A percentile compares a stretch with the other conserved stretches of the same genome.
Conservation (phyloP, 305 asterid genomes). For the Fraxinus latifolia region DNA sequence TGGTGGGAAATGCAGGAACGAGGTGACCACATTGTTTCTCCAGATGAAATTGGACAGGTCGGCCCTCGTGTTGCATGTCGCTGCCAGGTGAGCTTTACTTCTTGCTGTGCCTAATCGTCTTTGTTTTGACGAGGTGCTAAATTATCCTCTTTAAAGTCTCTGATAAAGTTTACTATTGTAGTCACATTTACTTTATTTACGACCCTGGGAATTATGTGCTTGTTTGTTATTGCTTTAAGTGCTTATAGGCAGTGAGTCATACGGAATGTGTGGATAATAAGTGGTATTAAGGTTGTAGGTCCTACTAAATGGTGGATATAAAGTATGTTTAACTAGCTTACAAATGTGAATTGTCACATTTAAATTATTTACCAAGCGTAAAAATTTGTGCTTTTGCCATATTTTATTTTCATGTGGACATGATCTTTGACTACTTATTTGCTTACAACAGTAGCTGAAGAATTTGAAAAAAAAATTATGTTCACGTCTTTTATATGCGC, state of each 20-base stretch:
- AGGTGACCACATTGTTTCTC: conserved; percentile 70
- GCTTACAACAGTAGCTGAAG: conserved; percentile 10
- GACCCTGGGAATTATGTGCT: not conserved
- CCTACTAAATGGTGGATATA: not conserved
- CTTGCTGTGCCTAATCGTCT: conserved; percentile 16
- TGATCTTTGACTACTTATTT: conserved; percentile 19
- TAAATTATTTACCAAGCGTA: not conserved
- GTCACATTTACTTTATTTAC: not conserved
- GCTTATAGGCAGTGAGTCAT: not conserved
- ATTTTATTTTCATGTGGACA: not conserved
- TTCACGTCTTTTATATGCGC: not conserved
- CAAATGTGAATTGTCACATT: not conserved
- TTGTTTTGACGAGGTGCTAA: conserved; percentile 1
- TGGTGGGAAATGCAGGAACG: conserved; percentile 98
- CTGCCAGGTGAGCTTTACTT: conserved; percentile 70
- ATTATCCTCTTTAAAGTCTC: not conserved
- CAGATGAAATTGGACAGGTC: conserved; percentile 87
- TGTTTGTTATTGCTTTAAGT: not conserved
- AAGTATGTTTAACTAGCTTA: not conserved
- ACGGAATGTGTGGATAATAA: not conserved
- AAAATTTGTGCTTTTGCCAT: conserved; percentile 7
- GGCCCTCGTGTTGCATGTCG: conserved; percentile 90
- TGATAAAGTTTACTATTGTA: not conserved
- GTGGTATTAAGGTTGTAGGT: not conserved
- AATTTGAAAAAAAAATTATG: conserved; percentile 1